Base-by-base conservation (phyloP, 495 filamentous ascomycete species). In the Aspergillus avenaceus region DNA sequence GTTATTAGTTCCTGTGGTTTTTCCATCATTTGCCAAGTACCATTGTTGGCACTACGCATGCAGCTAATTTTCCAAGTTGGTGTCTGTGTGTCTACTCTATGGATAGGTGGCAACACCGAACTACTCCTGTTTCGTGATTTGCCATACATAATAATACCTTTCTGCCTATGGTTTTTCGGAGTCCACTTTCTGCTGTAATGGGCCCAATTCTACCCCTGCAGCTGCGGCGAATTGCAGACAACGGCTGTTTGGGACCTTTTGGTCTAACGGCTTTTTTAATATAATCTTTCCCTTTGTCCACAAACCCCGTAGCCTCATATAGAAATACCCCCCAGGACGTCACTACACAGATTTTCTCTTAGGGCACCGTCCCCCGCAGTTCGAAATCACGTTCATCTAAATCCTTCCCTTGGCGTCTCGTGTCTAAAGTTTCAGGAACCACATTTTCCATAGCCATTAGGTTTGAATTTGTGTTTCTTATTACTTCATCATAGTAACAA, bases 341-440 rank as follows among this genome's bases (percentile, higher is more conserved):
- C n/a, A n/a, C n/a, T n/a, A n/a, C n/a, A n/a, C n/a, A n/a, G n/a
- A n/a, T n/a, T n/a, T n/a, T n/a, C n/a, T n/a, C n/a, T n/a, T n/a
- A n/a, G n/a, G n/a, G n/a, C n/a, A n/a, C n/a, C 22, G 22, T 28
- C 21, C 23, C 34, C 23, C 22, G 32, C 45, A 21, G 36, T 14
- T 24, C 21, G 34, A 9, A 45, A 32, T 36, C 44, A 48, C 25
- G 36, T 41, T 53, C 28, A 28, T 51, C 24, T 11, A 44, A 37
- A 43, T 32, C 22, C 22, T 36, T 36, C n/a, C 7, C 44, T 53
- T 53, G 50, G 50, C 50, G 25, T 26, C 22, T 34, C 36, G 29
- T 44, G 27, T 29, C 36, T 41, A 48, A 48, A 40, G 36, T 53
- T 53, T 53, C 50, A 53, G 44, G 50, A 48, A 53, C 50, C 50